These are phyloP conservation scores for Forsythia viridissima DNA, from an alignment of 257 asterid species.

Conservation along the genomic window DNA sequence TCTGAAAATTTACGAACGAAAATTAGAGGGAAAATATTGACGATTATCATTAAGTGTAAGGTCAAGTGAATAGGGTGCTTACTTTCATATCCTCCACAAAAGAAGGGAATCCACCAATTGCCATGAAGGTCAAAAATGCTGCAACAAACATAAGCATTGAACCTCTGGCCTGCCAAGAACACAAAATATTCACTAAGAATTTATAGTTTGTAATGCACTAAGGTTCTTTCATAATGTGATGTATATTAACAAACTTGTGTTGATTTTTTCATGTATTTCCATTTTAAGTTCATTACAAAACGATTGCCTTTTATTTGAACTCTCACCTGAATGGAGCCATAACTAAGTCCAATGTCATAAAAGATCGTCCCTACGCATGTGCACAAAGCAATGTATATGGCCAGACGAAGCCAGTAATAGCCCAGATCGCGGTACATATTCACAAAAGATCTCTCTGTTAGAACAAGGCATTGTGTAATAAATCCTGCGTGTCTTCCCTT, in stretches of 20 bases:
- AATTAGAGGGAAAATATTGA: too few species aligned
- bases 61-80: not conserved
- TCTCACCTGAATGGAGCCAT: conserved; percentile 54
- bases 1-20: conserved; percentile 19
- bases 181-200: too few species aligned
- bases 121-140: conserved; percentile 57
- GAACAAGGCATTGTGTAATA: conserved; percentile 47
- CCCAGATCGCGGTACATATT: conserved; percentile 70
- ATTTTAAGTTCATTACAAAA: too few species aligned
- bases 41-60: too few species aligned
- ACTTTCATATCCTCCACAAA: conserved; percentile 68
- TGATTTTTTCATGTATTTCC: too few species aligned
- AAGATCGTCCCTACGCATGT: conserved; percentile 54
- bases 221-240: too few species aligned
- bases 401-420: conserved; percentile 72
- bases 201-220: too few species aligned
- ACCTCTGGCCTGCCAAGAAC: conserved; percentile 8
- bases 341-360: conserved; percentile 41
- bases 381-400: conserved; percentile 43
- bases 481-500: conserved; percentile 50
- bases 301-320: too few species aligned
- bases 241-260: too few species aligned
- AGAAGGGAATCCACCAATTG: conserved; percentile 61
- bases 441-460: conserved; percentile 48
- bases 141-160: conserved; percentile 44